Base-by-base conservation (phyloP, 345 rosid genomes). In the Populus nigra region DNA sequence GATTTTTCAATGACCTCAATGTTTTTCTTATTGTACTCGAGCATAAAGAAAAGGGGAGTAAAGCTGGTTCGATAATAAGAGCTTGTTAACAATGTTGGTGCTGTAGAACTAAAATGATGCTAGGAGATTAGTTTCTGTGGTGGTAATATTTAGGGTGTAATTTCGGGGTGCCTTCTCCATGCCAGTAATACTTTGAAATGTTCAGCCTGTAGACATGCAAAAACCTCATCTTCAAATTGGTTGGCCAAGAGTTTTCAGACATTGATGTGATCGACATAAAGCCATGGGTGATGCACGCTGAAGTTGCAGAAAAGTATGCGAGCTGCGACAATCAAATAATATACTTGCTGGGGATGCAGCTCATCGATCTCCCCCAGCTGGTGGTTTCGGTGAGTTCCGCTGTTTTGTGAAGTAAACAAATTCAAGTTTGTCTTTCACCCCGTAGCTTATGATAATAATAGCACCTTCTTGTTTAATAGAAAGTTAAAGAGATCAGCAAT, bases 271-370 rank as follows among this genome's bases (percentile, higher is more conserved):
- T 91, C 61, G 99, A 88, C 73, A 76, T 92, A 82, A 96, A 93
- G 89, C 98, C 97, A 74, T 96, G 99, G 99, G 87, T 89, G 83
- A 96, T 96, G 99, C 91, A 93, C 89, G 98, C 99, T 82, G 98
- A 96, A 90, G 98, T 93, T 72, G 96, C 94, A 50, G 94, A 93
- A 79, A 96, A 85, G 77, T 92, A 85, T 82, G 80, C 81, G 66
- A 80, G 83, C 83, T 85, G 78, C 79, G 87, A 90, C 80, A 88
- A 88, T 82, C 90, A 84, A 76, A 80, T 96, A 71, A 78, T 92
- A 78, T 93, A 68, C 92, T 96, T 80, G 93, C 88, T 74, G 98
- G 99, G 79, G 99, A 93, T 89, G 98, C 99, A 80, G 97, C 94
- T 80, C 98, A 93, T 78, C 92, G 92, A 47, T 91, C 93, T 77